Evolutionary conservation across 192 early-diverging fungal genomes (phyloP).

Genomic region (Gigaspora rosea): DNA sequence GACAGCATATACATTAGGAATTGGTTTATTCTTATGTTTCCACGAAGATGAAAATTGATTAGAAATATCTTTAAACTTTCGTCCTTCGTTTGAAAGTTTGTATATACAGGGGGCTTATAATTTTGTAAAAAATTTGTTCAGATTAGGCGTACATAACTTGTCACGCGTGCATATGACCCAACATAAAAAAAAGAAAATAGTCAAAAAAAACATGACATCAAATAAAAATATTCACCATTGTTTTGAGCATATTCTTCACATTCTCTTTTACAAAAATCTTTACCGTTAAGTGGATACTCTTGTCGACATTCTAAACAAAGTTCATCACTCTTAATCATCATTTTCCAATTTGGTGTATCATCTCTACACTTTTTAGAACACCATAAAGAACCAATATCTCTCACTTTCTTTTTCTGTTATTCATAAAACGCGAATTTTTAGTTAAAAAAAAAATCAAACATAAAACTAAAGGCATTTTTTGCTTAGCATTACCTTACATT

Average conservation of each 20-base stretch:
- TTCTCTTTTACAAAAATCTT: conserved; percentile 11
- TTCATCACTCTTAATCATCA: conserved; percentile 6
- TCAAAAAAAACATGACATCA: not conserved
- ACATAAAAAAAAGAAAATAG: not conserved
- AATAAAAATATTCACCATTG: conserved; percentile 1
- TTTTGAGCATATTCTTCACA: not conserved
- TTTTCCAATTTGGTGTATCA: conserved; percentile 20
- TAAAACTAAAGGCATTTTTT: not conserved
- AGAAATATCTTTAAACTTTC: conserved; percentile 25
- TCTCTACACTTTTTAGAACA: conserved; percentile 26
- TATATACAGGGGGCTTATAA: conserved; percentile 12
- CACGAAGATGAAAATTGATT: conserved; percentile 31
- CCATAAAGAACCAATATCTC: conserved; percentile 12
- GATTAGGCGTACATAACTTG: too few relatives aligned
- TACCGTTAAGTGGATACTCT: not conserved
- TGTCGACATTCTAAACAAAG: conserved; percentile 11
- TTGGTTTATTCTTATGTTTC: conserved; percentile 17
- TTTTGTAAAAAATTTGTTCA: not conserved
- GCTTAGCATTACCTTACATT: not conserved
- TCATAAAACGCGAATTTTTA: not conserved
- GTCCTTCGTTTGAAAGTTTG: not conserved
- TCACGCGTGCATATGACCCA: not conserved
- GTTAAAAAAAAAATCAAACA: not conserved
- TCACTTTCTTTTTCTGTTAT: not conserved
- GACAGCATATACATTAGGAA: conserved; percentile 10